Percentiles rank a stretch among this genome's conserved stretches.
These are phyloP conservation scores for Sphagnurus paluster DNA, from an alignment of 1,284 basidiomycete species.

Conservation along the genomic window DNA sequence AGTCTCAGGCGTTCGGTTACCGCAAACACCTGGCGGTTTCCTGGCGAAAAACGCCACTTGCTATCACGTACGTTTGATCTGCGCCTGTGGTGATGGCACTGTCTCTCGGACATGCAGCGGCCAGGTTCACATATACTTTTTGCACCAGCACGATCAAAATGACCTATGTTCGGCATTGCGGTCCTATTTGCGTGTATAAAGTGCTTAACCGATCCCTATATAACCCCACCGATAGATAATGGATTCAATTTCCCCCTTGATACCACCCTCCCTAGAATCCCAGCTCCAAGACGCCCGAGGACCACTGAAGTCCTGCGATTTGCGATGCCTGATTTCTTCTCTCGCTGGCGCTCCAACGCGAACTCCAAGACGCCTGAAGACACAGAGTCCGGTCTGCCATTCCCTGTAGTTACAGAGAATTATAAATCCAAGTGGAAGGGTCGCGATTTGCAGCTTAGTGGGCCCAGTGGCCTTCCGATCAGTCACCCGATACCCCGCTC, in stretches of 20 bases:
- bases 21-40: slow-evolving; percentile 7
- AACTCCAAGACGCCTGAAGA: slow-evolving; percentile 11
- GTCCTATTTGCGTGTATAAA: slow-evolving; percentile 14
- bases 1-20: background rate
- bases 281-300: background rate
- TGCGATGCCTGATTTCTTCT: slow-evolving; percentile 31
- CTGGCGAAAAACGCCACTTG: slow-evolving; percentile 2
- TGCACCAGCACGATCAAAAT: slow-evolving; percentile 9
- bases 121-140: no score
- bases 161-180: slow-evolving; percentile 17
- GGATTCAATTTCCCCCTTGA: slow-evolving; percentile 18
- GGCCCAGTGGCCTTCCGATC: slow-evolving; percentile 26
- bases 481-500: slow-evolving; percentile 34
- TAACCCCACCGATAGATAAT: slow-evolving; percentile 11
- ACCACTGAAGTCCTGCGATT: background rate
- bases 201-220: slow-evolving; percentile 13
- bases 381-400: slow-evolving; percentile 21
- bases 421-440: slow-evolving; percentile 23
- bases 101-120: slow-evolving; percentile 3
- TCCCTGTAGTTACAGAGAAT: slow-evolving; percentile 20
- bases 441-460: slow-evolving; percentile 18
- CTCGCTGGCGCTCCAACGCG: slow-evolving; percentile 24
- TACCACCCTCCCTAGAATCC: slow-evolving; percentile 7
- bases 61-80: background rate
- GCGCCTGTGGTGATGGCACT: slow-evolving; percentile 6